Percentiles rank a stretch among this genome's conserved stretches.
Conservation (phyloP, 306 rosid genomes). For the Cicer bijugum region DNA sequence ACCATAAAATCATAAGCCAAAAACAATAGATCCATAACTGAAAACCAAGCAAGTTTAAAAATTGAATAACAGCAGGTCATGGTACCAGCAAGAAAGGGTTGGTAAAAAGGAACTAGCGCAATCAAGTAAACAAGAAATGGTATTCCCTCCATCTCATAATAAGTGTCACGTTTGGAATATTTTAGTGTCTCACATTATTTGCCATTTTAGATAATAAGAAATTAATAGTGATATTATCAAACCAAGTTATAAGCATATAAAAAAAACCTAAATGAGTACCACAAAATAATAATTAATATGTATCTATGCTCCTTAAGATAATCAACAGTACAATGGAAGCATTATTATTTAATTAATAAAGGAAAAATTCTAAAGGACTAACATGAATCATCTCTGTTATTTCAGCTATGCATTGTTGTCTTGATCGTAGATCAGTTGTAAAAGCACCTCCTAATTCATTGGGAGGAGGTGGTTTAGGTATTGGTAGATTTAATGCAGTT, state of each 20-base stretch:
- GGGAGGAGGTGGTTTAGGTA: slow-evolving; percentile 48
- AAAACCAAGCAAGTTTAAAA: no score
- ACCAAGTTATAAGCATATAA: slow-evolving; percentile 4
- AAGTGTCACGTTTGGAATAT: no score
- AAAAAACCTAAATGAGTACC: not conserved
- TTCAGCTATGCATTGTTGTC: slow-evolving; percentile 86
- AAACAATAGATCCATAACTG: no score
- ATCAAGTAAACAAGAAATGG: no score
- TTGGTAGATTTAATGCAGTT: slow-evolving; percentile 66
- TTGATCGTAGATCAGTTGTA: slow-evolving; percentile 63
- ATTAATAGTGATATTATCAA: not conserved
- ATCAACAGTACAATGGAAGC: slow-evolving; percentile 24
- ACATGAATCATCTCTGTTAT: slow-evolving; percentile 95
- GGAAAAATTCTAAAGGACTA: slow-evolving; percentile 40
- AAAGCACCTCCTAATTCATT: slow-evolving; percentile 50
- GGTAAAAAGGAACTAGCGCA: no score
- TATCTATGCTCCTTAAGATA: no score
- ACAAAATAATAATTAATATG: no score
- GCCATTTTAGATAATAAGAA: not conserved
- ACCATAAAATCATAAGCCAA: no score
- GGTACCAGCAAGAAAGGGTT: no score
- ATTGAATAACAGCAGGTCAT: no score
- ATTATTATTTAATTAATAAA: slow-evolving; percentile 25
- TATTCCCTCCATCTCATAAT: no score
- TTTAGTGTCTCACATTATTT: no score